phyloP scores from a whole-genome alignment of 192 early-diverging fungal species.

The Haplosporangium gracile region DNA sequence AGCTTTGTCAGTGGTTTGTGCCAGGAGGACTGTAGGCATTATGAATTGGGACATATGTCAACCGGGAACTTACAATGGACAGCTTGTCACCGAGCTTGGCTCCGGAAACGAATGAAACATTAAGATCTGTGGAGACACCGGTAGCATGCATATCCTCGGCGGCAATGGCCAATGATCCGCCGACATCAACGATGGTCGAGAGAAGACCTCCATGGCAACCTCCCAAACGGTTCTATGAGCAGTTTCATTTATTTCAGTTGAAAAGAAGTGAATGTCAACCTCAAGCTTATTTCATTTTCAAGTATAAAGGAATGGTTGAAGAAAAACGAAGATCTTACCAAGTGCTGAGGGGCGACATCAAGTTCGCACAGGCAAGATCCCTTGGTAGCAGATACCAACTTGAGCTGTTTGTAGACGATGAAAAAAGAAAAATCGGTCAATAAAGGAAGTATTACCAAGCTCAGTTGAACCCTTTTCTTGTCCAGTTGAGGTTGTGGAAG shows the following conservation, averaged over 20 bases:
- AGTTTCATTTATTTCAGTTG: not conserved
- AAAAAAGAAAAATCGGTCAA: not conserved
- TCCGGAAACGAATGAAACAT: slow-evolving; percentile 65
- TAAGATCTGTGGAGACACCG: slow-evolving; percentile 70
- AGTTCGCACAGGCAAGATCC: slow-evolving; percentile 59
- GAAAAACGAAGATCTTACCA: slow-evolving; percentile 52
- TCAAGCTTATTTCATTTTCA: not conserved
- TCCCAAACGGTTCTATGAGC: slow-evolving; percentile 61
- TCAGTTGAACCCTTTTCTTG: not conserved
- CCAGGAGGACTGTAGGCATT: not conserved
- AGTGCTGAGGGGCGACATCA: slow-evolving; percentile 59
- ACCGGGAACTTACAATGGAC: slow-evolving; percentile 48
- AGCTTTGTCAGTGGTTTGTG: not conserved
- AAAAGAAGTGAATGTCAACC: not conserved
- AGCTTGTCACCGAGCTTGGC: slow-evolving; percentile 61
- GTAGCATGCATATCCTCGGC: slow-evolving; percentile 64
- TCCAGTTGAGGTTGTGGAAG: not conserved
- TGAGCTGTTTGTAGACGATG: slow-evolving; percentile 33
- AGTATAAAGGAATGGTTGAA: not conserved
- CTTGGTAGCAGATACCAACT: slow-evolving; percentile 48
- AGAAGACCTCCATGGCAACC: slow-evolving; percentile 67
- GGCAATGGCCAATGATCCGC: slow-evolving; percentile 67
- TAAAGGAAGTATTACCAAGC: not conserved
- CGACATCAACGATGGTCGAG: slow-evolving; percentile 67
- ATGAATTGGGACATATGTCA: not conserved